These are phyloP conservation scores for Phytophthora hybrid DNA, from an alignment of 352 stramenopile species.

Conservation along the genomic window DNA sequence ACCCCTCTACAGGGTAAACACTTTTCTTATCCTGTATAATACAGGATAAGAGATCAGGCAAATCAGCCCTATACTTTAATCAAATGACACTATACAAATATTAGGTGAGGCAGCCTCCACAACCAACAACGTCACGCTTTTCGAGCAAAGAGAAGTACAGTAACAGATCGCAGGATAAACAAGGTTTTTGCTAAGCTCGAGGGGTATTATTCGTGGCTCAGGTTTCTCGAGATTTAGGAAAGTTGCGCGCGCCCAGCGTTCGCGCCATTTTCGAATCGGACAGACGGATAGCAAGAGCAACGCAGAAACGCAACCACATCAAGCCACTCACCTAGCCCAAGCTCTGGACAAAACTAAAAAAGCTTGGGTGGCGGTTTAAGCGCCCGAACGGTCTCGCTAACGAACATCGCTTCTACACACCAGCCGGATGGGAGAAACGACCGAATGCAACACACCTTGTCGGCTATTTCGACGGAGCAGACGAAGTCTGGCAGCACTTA, in stretches of 20 bases:
- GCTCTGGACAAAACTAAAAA: slow-evolving; percentile 16
- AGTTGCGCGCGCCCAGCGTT: slow-evolving; percentile 5
- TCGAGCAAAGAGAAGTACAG: no score
- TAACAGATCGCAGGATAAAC: background rate
- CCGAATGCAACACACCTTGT: slow-evolving; percentile 13
- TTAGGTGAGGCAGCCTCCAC: background rate
- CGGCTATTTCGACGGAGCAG: slow-evolving; percentile 11
- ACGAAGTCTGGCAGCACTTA: slow-evolving; percentile 16
- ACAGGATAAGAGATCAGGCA: no score
- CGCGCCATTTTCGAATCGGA: slow-evolving; percentile 14
- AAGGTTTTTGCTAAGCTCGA: background rate
- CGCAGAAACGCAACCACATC: background rate
- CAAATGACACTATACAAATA: background rate
- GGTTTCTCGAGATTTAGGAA: background rate
- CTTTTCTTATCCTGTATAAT: background rate
- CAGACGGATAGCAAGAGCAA: background rate
- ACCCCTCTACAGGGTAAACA: background rate
- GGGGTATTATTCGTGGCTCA: no score
- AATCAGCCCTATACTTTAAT: no score
- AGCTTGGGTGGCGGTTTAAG: slow-evolving; percentile 16
- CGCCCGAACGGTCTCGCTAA: slow-evolving; percentile 1
- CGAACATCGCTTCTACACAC: slow-evolving; percentile 8
- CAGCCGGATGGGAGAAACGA: slow-evolving; percentile 3
- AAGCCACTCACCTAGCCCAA: slow-evolving; percentile 5
- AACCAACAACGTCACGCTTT: no score